Base-by-base conservation (phyloP, 1,139 yeast genomes). In the Debaryomycetaceae sp. region DNA sequence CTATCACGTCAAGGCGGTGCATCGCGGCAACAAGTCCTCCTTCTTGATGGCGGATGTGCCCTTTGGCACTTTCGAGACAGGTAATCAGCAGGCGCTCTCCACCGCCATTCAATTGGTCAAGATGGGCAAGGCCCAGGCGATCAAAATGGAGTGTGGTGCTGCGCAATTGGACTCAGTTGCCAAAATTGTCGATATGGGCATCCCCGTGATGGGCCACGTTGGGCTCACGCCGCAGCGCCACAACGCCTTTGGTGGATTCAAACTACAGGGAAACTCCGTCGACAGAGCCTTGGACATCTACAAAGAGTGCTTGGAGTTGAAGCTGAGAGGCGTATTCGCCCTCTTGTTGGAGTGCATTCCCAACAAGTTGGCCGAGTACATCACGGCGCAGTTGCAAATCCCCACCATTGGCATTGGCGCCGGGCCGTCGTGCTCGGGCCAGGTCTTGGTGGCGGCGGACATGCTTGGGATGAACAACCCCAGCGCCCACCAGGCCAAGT, bases 321-420 rank as follows among this genome's bases (percentile, higher is more conserved):
- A 86, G 49, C 62, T 71, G 11, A 79, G 89, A 0, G 98, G 98
- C 0, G 85, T 81, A 14, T 83, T 84, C 46, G 55, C 81, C 25
- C 51, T 88, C 1, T 78, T 91, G 1, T 53, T 91, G 8, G 98
- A 91, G 48, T 94, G 96, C 32, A 72, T 91, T 7, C 98, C 98
- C 3, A 75, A 75, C 34, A 71, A 70, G 37, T 60, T 91, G n/a
- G 91, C 91, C 0, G 56, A 65, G 28, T 61, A 63, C 36, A 75
- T 91, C 26, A 83, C 96, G 0, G 50, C 65, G 2, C 60, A 62
- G 18, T 54, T 88, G 18, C 36, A 53, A 1, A 64, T 89, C 1
- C 97, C 98, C 0, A 85, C 94, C 1, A 88, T 91, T 41, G 97
- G 98, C 5, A 91, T 91, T 32, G 98, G 98, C 5, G 96, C 97